Evolutionary conservation across 2,329 filamentous ascomycete species (phyloP).

Genomic region (Grosmannia penicillata): DNA sequence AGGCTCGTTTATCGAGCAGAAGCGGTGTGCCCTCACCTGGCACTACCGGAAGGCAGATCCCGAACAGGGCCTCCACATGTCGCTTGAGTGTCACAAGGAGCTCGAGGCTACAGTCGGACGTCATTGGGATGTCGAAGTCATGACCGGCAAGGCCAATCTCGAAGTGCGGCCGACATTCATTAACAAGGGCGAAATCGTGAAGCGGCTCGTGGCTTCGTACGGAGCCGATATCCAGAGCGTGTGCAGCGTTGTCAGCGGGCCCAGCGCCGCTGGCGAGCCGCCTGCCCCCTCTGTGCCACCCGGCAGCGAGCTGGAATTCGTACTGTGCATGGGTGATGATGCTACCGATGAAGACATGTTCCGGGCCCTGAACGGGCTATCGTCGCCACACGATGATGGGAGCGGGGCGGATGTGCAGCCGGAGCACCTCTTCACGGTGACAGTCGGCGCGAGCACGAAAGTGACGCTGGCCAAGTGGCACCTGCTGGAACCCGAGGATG

Average conservation of each 20-base stretch:
- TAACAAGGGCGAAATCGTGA: constrained; percentile 94
- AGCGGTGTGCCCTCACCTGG: constrained; percentile 91
- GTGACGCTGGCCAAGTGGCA: constrained; percentile 85
- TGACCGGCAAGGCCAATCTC: constrained; percentile 91
- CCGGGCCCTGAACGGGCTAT: constrained; percentile 54
- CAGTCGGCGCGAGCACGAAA: constrained; percentile 83
- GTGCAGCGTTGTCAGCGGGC: constrained; percentile 11
- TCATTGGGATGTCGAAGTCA: constrained; percentile 86
- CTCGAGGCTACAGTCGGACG: constrained; percentile 63
- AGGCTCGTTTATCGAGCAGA: constrained; percentile 88
- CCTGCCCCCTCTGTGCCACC: not conserved
- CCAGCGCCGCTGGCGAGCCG: constrained; percentile 5
- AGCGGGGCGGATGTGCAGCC: constrained; percentile 36
- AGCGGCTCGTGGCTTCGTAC: constrained; percentile 65
- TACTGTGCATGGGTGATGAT: constrained; percentile 85
- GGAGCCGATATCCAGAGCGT: constrained; percentile 25
- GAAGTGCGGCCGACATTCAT: constrained; percentile 95
- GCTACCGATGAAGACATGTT: constrained; percentile 98
- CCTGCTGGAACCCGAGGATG: constrained; percentile 73
- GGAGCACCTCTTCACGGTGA: constrained; percentile 75
- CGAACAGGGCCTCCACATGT: constrained; percentile 67
- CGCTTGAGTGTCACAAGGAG: constrained; percentile 66
- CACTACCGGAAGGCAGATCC: constrained; percentile 89
- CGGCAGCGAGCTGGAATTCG: constrained; percentile 56
- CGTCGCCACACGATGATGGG: constrained; percentile 17